Base-by-base conservation (phyloP, 345 rosid genomes). In the Heritiera fomes region DNA sequence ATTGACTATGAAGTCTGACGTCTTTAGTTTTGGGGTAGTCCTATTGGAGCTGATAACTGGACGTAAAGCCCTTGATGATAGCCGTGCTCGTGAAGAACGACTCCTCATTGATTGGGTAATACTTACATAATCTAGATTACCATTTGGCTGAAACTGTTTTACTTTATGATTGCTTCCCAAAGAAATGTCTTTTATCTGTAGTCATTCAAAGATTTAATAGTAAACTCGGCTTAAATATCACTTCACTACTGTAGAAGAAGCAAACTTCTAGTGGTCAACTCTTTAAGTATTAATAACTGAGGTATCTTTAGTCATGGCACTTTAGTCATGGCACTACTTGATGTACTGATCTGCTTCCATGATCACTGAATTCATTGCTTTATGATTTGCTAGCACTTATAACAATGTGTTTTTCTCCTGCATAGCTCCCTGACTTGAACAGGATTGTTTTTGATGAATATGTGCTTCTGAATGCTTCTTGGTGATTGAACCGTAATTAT, bases 21-120 rank as follows among this genome's bases (percentile, higher is more conserved):
- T 93, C 32, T 93, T 85, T 79, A 86, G 94, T 84, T 90, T 88
- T 59, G 95, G 94, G 55, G 89, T 93, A 46, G 87, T 93, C 70
- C 41, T 93, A 80, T 74, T 93, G 66, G 95, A 91, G 88, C 85
- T 91, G 43, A 80, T 93, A 77, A 85, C 88, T 0, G 97, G 95
- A n/a, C 87, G 79, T 30, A 85, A 84, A 75, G 89, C 94, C 41
- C 45, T 88, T 43, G 75, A 85, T 63, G 60, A 76, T 12, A 61
- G 79, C 15, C 74, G 28, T 47, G 77, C 82, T 34, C 88, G 68
- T 77, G 75, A 80, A 28, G 63, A 81, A 40, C 59, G 75, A 10
- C 43, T 47, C 77, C 90, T 93, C 55, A 87, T 82, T 53, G 80
- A 86, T 71, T 91, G 95, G 95, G 97, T 91, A 86, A 77, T 45